phyloP scores from a whole-genome alignment of 192 early-diverging fungal genomes.

The Podila minutissima region DNA sequence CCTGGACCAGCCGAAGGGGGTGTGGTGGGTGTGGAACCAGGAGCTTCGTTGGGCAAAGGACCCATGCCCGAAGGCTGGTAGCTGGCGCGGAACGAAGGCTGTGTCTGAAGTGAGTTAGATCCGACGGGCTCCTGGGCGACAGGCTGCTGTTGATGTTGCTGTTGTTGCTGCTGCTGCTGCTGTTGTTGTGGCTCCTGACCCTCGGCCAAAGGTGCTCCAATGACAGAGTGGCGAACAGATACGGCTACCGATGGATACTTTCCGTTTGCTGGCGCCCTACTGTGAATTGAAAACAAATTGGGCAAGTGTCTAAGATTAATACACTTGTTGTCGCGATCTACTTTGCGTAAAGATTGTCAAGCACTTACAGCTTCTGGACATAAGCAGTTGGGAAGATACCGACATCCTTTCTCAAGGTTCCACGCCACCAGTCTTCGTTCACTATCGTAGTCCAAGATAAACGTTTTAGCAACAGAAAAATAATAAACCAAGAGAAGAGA shows the following conservation, averaged over 20 bases:
- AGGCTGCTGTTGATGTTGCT: conserved; percentile 1
- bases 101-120: conserved; percentile 15
- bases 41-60: background rate
- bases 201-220: conserved; percentile 11
- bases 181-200: background rate
- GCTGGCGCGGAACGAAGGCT: conserved; percentile 36
- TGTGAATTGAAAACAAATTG: background rate
- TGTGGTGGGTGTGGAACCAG: background rate
- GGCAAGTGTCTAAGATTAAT: background rate
- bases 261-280: conserved; percentile 16
- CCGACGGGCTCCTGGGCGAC: background rate
- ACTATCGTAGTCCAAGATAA: conserved; percentile 9
- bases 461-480: background rate
- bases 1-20: background rate
- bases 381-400: conserved; percentile 50
- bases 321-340: too few species aligned
- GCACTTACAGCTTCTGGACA: conserved; percentile 33
- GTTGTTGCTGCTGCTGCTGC: background rate
- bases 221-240: conserved; percentile 27
- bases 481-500: background rate
- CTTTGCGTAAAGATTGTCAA: too few species aligned
- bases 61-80: conserved; percentile 19
- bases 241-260: conserved; percentile 33
- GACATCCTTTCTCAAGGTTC: conserved; percentile 35
- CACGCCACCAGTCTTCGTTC: conserved; percentile 50